A percentile compares a stretch with the other conserved stretches of the same genome.
Evolutionary conservation across 768 basidiomycete genomes (phyloP).

Genomic region (Mycena galopus): DNA sequence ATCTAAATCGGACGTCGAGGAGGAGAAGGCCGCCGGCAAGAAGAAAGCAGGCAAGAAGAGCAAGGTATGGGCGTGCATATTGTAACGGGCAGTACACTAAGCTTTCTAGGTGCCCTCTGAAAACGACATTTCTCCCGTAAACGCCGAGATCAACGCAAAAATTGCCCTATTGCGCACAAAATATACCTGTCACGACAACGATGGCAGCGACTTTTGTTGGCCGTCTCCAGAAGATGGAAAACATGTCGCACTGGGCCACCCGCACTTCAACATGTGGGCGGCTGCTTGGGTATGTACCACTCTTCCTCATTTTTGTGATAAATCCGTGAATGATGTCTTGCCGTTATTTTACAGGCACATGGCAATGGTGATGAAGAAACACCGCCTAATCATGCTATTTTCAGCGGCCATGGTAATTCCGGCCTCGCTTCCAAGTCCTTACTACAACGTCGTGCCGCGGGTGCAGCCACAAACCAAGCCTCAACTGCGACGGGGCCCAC

Average conservation of each 20-base stretch:
- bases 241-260: background rate
- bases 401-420: background rate
- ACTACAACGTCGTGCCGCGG: constrained; percentile 13
- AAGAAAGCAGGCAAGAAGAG: background rate
- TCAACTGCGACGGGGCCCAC: background rate
- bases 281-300: background rate
- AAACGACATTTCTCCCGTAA: constrained; percentile 6
- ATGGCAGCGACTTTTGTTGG: constrained; percentile 21
- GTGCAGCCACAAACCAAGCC: too few relatives aligned
- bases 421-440: background rate
- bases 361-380: background rate
- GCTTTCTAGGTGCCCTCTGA: background rate
- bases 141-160: constrained; percentile 10
- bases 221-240: background rate
- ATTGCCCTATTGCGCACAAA: background rate
- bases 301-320: background rate
- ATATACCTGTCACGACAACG: constrained; percentile 7
- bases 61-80: background rate
- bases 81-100: background rate
- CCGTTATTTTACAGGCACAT: background rate
- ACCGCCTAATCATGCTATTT: constrained; percentile 3
- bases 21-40: too few relatives aligned
- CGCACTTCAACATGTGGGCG: constrained; percentile 21
- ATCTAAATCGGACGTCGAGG: too few relatives aligned
- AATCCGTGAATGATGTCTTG: background rate